Evolutionary conservation across 805 yeast species (phyloP).

Genomic region (Ogataea methanolica): DNA sequence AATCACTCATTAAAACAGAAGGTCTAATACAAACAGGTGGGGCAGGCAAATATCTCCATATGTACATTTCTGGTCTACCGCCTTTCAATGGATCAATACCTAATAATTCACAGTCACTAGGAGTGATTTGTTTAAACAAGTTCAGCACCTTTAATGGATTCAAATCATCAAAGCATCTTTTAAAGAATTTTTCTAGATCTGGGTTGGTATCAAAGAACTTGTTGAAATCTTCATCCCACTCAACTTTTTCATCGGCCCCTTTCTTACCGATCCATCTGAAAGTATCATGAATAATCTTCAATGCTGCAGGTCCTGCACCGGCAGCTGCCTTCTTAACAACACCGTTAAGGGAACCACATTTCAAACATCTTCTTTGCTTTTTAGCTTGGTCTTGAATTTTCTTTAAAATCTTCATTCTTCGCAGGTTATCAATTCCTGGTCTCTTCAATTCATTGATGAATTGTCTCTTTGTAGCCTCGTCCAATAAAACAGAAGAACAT

Average conservation of each 20-base stretch:
- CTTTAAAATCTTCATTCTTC: conserved; percentile 86
- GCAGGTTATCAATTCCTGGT: conserved; percentile 84
- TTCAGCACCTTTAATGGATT: conserved; percentile 88
- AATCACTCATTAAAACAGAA: conserved; percentile 87
- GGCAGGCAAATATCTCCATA: conserved; percentile 97
- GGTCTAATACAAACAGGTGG: conserved; percentile 99
- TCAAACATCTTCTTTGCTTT: conserved; percentile 85
- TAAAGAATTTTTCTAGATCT: conserved; percentile 81
- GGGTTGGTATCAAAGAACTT: conserved; percentile 72
- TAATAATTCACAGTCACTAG: conserved; percentile 85
- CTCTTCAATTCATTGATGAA: conserved; percentile 76
- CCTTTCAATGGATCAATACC: conserved; percentile 86
- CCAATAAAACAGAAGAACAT: conserved; percentile 75
- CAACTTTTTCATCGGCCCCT: conserved; percentile 73
- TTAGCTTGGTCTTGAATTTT: conserved; percentile 87
- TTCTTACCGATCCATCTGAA: conserved; percentile 95
- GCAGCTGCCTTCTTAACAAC: conserved; percentile 95
- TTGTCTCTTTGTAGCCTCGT: conserved; percentile 63
- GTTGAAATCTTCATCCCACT: conserved; percentile 85
- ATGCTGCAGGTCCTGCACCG: conserved; percentile 88
- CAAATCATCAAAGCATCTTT: conserved; percentile 86
- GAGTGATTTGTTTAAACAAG: conserved; percentile 77
- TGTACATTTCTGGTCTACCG: conserved; percentile 93
- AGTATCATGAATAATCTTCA: conserved; percentile 92
- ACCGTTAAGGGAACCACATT: conserved; percentile 88